Conservation (phyloP, 192 early-diverging fungal genomes). For the Spizellomyces punctatus region DNA sequence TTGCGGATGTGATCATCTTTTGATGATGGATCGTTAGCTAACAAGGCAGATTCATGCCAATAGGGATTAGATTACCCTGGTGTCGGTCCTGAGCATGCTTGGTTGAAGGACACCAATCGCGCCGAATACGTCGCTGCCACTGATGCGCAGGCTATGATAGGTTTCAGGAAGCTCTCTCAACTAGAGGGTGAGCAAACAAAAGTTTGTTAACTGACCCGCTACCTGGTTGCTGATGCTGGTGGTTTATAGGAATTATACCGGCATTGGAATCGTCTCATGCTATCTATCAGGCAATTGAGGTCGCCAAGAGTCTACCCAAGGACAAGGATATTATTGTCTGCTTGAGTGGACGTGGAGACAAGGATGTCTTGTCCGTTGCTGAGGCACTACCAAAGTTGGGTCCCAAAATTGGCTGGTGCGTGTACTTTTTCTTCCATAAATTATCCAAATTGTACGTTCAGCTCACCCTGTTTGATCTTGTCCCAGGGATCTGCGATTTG, state of each 20-base stretch:
- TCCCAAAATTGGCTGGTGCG: constrained; percentile 85
- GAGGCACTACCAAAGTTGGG: constrained; percentile 89
- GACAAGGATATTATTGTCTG: constrained; percentile 87
- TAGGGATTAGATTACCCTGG: constrained; percentile 97
- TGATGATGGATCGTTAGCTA: neutral
- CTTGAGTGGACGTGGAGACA: constrained; percentile 94
- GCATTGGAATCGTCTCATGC: constrained; percentile 96
- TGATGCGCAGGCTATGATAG: constrained; percentile 84
- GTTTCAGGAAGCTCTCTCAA: constrained; percentile 62
- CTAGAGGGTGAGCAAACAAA: constrained; percentile 48
- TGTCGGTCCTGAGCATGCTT: constrained; percentile 96
- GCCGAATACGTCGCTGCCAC: constrained; percentile 78
- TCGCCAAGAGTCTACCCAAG: constrained; percentile 72
- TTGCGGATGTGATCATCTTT: neutral
- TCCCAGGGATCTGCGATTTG: constrained; percentile 4
- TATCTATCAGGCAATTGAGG: constrained; percentile 75
- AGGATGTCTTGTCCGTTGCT: constrained; percentile 92
- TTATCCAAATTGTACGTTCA: too few relatives aligned
- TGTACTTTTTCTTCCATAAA: neutral
- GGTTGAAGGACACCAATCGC: constrained; percentile 82
- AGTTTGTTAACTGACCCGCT: neutral
- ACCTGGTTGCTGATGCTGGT: neutral
- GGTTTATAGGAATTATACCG: constrained; percentile 71
- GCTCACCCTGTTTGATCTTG: neutral
- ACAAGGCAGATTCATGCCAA: neutral